phyloP scores from a whole-genome alignment of 2,329 filamentous ascomycete species.

The Penicillium concentricum region DNA sequence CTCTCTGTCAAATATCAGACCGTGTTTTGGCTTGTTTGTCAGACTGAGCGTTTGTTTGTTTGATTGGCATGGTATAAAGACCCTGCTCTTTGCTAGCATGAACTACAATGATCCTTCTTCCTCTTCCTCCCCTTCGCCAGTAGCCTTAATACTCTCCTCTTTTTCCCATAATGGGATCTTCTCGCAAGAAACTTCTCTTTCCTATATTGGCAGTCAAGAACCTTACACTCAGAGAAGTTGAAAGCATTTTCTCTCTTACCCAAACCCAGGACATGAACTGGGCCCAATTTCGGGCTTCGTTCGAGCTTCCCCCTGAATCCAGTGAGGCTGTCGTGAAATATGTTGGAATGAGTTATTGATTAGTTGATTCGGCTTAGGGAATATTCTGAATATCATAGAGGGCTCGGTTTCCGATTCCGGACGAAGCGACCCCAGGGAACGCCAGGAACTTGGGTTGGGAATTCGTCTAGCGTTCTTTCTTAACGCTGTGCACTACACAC shows the following conservation, averaged over 20 bases:
- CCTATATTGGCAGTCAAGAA: neutral
- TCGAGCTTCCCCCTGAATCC: neutral
- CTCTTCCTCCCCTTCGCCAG: too few relatives aligned
- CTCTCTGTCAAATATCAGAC: too few relatives aligned
- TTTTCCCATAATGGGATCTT: too few relatives aligned
- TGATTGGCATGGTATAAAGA: too few relatives aligned
- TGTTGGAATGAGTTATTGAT: neutral
- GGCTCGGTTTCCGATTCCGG: neutral
- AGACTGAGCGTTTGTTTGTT: too few relatives aligned
- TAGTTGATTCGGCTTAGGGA: neutral
- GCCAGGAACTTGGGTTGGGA: neutral
- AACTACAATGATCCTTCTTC: too few relatives aligned
- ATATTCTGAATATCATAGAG: neutral
- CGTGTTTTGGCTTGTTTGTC: too few relatives aligned
- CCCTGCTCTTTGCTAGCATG: too few relatives aligned
- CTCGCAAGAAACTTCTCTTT: too few relatives aligned
- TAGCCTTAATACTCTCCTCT: too few relatives aligned
- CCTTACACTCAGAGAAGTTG: neutral
- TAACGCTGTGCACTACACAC: neutral
- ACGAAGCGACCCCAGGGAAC: too few relatives aligned
- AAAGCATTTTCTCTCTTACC: neutral
- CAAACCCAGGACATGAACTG: neutral
- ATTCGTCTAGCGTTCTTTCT: neutral
- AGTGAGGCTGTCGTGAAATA: neutral
- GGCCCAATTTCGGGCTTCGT: neutral